A percentile compares a stretch with the other conserved stretches of the same genome.
Conservation (phyloP, 2,329 filamentous ascomycete species). For the Fusarium transvaalense region DNA sequence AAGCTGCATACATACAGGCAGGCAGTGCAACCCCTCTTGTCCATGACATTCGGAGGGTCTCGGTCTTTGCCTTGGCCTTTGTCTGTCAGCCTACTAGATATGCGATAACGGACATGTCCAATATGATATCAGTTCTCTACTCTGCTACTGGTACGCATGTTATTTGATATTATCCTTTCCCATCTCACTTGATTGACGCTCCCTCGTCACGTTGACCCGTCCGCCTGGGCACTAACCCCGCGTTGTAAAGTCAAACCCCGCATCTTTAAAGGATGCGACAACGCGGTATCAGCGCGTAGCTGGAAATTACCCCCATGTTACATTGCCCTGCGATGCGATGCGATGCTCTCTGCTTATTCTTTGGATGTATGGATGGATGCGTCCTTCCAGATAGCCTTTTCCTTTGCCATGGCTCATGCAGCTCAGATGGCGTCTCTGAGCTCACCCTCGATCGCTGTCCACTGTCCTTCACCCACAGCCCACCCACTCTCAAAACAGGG, state of each 20-base stretch:
- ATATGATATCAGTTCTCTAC: slow-evolving; percentile 39
- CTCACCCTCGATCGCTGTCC: slow-evolving; percentile 25
- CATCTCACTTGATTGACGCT: background rate
- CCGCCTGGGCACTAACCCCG: slow-evolving; percentile 47
- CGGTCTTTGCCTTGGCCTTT: slow-evolving; percentile 2
- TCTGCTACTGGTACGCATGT: slow-evolving; percentile 10
- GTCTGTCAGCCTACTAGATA: background rate
- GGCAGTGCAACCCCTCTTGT: slow-evolving; percentile 28
- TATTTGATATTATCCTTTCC: background rate
- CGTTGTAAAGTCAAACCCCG: slow-evolving; percentile 47
- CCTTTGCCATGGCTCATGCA: slow-evolving; percentile 37
- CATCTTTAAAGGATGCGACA: slow-evolving; percentile 37
- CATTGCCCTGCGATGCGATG: background rate
- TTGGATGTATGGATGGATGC: slow-evolving; percentile 18
- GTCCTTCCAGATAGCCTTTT: slow-evolving; percentile 30
- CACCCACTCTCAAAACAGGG: slow-evolving; percentile 32
- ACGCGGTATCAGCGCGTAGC: slow-evolving; percentile 50
- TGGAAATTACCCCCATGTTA: slow-evolving; percentile 34
- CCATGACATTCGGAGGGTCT: slow-evolving; percentile 31
- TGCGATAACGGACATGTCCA: slow-evolving; percentile 34
- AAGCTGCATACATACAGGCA: slow-evolving; percentile 18
- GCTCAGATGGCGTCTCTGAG: slow-evolving; percentile 23
- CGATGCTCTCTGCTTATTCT: slow-evolving; percentile 11
- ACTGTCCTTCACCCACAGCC: slow-evolving; percentile 38
- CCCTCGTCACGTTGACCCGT: slow-evolving; percentile 44